These are phyloP conservation scores for Myxozyma vanderwaltii DNA, from an alignment of 805 yeast species.

Conservation along the genomic window DNA sequence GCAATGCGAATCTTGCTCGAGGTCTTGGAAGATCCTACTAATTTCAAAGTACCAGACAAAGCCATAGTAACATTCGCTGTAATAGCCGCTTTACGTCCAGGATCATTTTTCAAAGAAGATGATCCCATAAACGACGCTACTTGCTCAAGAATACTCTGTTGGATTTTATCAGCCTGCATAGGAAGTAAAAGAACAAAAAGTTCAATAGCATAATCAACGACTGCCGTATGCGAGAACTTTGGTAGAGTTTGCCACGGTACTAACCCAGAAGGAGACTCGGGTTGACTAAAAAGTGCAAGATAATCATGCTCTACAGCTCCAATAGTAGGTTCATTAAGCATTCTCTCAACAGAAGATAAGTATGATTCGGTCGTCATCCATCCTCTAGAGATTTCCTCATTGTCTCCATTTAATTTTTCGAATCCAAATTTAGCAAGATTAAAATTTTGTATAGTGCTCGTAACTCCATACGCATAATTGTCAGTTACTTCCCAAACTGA, in stretches of 20 bases:
- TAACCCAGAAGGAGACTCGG: constrained; percentile 11
- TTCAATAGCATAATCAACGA: constrained; percentile 78
- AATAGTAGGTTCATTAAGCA: constrained; percentile 35
- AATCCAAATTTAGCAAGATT: constrained; percentile 41
- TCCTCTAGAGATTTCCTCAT: constrained; percentile 19
- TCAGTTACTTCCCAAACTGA: constrained; percentile 46
- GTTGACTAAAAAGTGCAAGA: constrained; percentile 26
- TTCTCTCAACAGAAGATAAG: constrained; percentile 31
- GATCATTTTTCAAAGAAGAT: constrained; percentile 43
- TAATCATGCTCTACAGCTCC: constrained; percentile 38
- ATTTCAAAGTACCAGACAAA: constrained; percentile 53
- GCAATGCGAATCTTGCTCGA: neutral
- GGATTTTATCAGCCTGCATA: constrained; percentile 71
- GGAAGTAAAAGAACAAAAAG: constrained; percentile 74
- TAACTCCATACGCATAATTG: constrained; percentile 48
- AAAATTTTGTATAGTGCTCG: constrained; percentile 45
- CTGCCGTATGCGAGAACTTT: constrained; percentile 47
- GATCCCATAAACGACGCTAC: constrained; percentile 57
- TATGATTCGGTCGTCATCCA: constrained; percentile 38
- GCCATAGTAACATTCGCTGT: constrained; percentile 66
- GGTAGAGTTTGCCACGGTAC: constrained; percentile 31
- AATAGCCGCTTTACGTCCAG: constrained; percentile 51
- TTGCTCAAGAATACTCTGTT: constrained; percentile 83
- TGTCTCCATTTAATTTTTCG: constrained; percentile 25
- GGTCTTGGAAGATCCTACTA: constrained; percentile 22